phyloP scores from a whole-genome alignment of 129 eudicot genomes.

The Apium graveolens region DNA sequence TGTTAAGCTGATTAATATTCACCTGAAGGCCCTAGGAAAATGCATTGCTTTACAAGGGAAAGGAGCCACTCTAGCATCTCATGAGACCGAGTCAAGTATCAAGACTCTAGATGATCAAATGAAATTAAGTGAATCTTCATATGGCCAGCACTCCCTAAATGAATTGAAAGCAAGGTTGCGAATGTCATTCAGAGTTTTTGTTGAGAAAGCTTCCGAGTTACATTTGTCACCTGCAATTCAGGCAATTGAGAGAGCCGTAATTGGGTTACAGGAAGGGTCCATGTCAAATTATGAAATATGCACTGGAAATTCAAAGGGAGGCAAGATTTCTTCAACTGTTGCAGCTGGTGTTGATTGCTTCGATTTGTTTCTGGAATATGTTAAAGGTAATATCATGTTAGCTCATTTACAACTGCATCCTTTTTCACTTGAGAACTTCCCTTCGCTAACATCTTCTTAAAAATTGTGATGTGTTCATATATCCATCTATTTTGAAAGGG shows the following conservation, averaged over 20 bases:
- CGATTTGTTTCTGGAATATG: slow-evolving; percentile 75
- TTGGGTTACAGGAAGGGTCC: slow-evolving; percentile 56
- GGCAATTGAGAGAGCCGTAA: slow-evolving; percentile 57
- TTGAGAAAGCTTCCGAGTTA: slow-evolving; percentile 47
- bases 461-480: background rate
- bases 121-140: slow-evolving; percentile 20
- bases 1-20: slow-evolving; percentile 48
- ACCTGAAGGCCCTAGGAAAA: slow-evolving; percentile 70
- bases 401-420: background rate
- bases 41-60: slow-evolving; percentile 84
- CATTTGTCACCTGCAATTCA: slow-evolving; percentile 50
- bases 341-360: slow-evolving; percentile 87
- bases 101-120: slow-evolving; percentile 27
- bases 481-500: background rate
- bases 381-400: slow-evolving; percentile 41
- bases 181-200: slow-evolving; percentile 43
- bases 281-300: slow-evolving; percentile 41
- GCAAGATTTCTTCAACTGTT: slow-evolving; percentile 53
- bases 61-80: slow-evolving; percentile 66
- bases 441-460: background rate
- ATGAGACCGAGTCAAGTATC: slow-evolving; percentile 55
- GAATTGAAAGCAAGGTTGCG: slow-evolving; percentile 59
- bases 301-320: slow-evolving; percentile 43
- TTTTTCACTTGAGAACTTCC: background rate
- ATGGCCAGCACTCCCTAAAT: slow-evolving; percentile 22